Base-by-base conservation (phyloP, 2,329 filamentous ascomycete genomes). In the Diaporthe destruens region DNA sequence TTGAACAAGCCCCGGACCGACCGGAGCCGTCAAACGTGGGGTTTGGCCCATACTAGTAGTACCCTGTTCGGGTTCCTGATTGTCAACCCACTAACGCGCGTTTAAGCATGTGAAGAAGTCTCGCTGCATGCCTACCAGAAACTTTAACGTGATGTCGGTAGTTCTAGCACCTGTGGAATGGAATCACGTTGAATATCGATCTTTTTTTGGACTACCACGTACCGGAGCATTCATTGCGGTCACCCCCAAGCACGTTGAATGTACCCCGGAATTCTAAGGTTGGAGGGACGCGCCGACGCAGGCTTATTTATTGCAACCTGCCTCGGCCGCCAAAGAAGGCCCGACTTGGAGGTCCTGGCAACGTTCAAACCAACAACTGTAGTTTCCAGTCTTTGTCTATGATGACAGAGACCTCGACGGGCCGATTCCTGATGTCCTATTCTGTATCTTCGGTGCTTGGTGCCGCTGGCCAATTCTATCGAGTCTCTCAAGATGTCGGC, bases 281-380 rank as follows among this genome's bases (percentile, higher is more conserved):
- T 18, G 23, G 18, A 63, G n/a, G 9, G 59, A 18, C 42, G 42
- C 39, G 59, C 23, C 47, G 32, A 23, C 25, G 32, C 18, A 23
- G 39, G n/a, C 39, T 34, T 16, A 6, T 34, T 47, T 23, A 6
- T 49, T 49, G 12, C 42, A 34, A 63, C 59, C 25, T 63, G 25
- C 39, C 42, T 63, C 59, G 44, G 59, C 59, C 59, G 42, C 59
- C 59, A 65, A 34, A 51, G 59, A 65, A 49, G 59, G 59, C 44
- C 59, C 44, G 59, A 65, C 44, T 65, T 34, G 34, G 42, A 49
- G 34, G 25, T 23, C 5, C 29, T 23, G 12, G 23, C 11, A 23
- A 23, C n/a, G 20, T 34, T 49, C 20, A 11, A 23, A 47, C 32
- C 29, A 51, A 51, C 18, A 14, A 49, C 25, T 49, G 14, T 36